Base-by-base conservation (phyloP, 306 rosid species). In the Castanea mollissima region DNA sequence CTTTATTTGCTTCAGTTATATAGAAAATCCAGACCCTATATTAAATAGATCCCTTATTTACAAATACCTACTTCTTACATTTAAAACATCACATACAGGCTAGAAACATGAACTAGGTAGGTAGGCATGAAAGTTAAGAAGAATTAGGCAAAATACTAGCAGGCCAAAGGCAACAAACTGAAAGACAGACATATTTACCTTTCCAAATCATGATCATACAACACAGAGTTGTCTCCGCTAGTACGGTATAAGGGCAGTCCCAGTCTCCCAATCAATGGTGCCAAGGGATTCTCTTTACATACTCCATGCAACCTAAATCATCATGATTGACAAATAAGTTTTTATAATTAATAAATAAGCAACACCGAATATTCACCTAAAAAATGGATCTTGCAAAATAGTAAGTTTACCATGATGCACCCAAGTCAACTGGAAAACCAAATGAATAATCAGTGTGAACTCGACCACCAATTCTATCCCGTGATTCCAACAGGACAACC, bases 221-320 rank as follows among this genome's bases (percentile, higher is more conserved):
- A 89, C 78, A 96, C 99, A 69, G 99, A 96, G 76, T 96, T 96
- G 78, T 96, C 99, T 78, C 85, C 99, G 79, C 98, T 91, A 23
- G 99, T 96, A 49, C 98, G 98, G 85, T 96, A 96, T 4, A 96
- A 86, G 23, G 99, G 99, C 21, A 96, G 85, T 60, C 99, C 99
- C 71, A 96, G 79, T 82, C 90, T 93, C 76, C 98, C 97, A 82
- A 96, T 93, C 79, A 96, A 63, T 32, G 96, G 97, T 71, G 99
- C 99, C 81, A 96, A 83, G 3, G 99, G 99, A 91, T 96, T 96
- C 83, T 96, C 97, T 72, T 91, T 83, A 86, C 97, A 88, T 56
- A 96, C 99, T 32, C 99, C 99, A 78, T 96, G 99, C 93, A 96
- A 88, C 99, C 99, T 95, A 81, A 84, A 77, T 18, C 79, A 80